Conservation (phyloP, 352 stramenopile genomes). For the Pythium utonaiense region DNA sequence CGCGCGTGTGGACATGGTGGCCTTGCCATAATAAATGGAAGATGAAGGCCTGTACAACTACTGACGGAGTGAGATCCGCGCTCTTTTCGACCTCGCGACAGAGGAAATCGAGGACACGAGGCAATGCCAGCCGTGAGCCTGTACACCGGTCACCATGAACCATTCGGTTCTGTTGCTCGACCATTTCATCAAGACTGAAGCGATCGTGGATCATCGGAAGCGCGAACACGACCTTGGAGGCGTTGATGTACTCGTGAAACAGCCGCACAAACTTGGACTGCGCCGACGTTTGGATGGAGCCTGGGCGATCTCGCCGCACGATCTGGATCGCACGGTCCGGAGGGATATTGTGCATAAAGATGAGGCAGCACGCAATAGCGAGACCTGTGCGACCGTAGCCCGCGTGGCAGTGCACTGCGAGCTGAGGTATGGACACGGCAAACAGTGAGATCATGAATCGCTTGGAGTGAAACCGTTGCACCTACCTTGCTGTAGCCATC, state of each 20-base stretch:
- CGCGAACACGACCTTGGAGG: constrained; percentile 66
- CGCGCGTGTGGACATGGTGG: neutral
- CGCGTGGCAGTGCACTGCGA: constrained; percentile 89
- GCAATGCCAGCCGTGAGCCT: constrained; percentile 32
- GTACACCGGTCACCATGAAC: constrained; percentile 36
- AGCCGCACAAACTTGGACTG: constrained; percentile 71
- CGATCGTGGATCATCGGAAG: constrained; percentile 69
- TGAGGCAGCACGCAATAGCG: constrained; percentile 80
- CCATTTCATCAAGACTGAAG: constrained; percentile 54
- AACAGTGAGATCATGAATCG: neutral
- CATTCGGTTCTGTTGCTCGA: constrained; percentile 71
- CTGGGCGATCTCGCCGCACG: constrained; percentile 64
- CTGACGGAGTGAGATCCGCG: constrained; percentile 17
- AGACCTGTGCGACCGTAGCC: constrained; percentile 86
- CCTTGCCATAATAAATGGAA: constrained; percentile 17
- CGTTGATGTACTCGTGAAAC: constrained; percentile 77
- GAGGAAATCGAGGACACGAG: constrained; percentile 57
- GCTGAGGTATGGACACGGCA: constrained; percentile 16
- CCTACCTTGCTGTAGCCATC: constrained; percentile 56
- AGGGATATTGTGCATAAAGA: constrained; percentile 81
- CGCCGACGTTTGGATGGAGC: constrained; percentile 72
- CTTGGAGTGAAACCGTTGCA: no score
- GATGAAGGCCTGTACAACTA: constrained; percentile 17
- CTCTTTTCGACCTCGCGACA: constrained; percentile 46
- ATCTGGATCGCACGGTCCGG: constrained; percentile 66